These are phyloP conservation scores for Begonia peltatifolia DNA, from an alignment of 306 rosid species.

Conservation along the genomic window DNA sequence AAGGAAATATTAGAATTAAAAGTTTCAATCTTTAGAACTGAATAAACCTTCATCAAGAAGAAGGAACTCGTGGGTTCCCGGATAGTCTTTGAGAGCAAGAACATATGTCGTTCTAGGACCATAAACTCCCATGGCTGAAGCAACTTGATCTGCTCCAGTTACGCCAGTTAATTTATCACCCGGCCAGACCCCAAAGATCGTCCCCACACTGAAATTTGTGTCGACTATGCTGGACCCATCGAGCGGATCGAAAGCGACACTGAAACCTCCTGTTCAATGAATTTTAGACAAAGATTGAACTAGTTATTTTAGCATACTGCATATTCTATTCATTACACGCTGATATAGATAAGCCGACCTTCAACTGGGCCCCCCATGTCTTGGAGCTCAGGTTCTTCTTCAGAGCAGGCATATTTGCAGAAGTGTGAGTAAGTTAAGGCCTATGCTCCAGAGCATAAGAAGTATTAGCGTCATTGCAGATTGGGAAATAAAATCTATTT, in stretches of 20 bases:
- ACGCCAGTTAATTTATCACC: slow-evolving; percentile 88
- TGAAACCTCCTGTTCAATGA: slow-evolving; percentile 59
- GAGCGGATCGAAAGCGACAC: slow-evolving; percentile 98
- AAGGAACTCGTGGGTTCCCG: slow-evolving; percentile 95
- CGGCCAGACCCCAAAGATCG: slow-evolving; percentile 98
- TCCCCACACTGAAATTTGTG: slow-evolving; percentile 95
- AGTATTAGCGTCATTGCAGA: too few relatives aligned
- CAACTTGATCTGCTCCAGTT: slow-evolving; percentile 84
- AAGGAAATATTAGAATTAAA: too few relatives aligned
- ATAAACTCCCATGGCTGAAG: slow-evolving; percentile 95
- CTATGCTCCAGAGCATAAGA: slow-evolving; percentile 15
- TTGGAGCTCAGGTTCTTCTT: slow-evolving; percentile 91
- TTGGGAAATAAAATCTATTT: too few relatives aligned
- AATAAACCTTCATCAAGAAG: slow-evolving; percentile 83
- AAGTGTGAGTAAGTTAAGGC: slow-evolving; percentile 82
- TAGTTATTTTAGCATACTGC: too few relatives aligned
- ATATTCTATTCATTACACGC: too few relatives aligned
- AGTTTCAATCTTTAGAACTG: not conserved
- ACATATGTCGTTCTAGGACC: slow-evolving; percentile 98
- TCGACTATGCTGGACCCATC: slow-evolving; percentile 97
- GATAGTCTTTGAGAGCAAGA: slow-evolving; percentile 63
- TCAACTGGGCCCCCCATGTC: slow-evolving; percentile 98
- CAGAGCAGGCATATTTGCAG: slow-evolving; percentile 96
- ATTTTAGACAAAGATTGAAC: not conserved
- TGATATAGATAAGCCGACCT: slow-evolving; percentile 27